A percentile compares a stretch with the other conserved stretches of the same genome.
Conservation (phyloP, 2,329 filamentous ascomycete genomes). For the Fusarium chuoi region DNA sequence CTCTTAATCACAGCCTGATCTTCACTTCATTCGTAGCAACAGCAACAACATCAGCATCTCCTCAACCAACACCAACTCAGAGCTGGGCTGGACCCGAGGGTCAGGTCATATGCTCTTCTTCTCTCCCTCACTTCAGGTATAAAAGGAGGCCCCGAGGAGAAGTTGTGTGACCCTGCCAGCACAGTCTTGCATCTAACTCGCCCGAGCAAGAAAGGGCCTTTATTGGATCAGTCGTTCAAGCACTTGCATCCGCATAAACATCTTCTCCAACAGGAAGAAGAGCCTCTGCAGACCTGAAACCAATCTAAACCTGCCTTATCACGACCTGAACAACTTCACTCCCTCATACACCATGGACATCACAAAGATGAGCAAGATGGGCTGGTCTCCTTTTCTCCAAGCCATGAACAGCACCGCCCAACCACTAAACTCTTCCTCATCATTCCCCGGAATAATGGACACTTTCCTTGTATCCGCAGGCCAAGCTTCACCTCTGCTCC, state of each 20-base stretch:
- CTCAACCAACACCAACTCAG: background rate
- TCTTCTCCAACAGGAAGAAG: background rate
- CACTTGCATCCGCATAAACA: background rate
- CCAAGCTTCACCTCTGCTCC: conserved; percentile 54
- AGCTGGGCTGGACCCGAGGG: background rate
- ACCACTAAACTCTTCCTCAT: conserved; percentile 32
- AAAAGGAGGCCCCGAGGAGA: conserved; percentile 2
- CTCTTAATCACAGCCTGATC: background rate
- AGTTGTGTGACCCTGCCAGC: conserved; percentile 33
- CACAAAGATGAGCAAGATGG: conserved; percentile 44
- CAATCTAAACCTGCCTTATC: background rate
- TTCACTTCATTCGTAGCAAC: background rate
- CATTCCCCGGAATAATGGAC: conserved; percentile 53
- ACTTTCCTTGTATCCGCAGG: conserved; percentile 59
- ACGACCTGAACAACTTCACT: background rate
- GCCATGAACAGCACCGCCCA: conserved; percentile 31
- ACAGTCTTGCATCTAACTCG: conserved; percentile 24
- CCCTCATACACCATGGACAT: conserved; percentile 35
- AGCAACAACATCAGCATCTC: background rate
- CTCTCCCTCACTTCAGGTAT: background rate
- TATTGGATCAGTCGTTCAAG: background rate
- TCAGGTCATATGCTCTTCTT: background rate
- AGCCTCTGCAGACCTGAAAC: background rate
- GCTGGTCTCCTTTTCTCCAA: conserved; percentile 44
- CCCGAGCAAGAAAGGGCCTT: background rate